These are phyloP conservation scores for Aspergillus sergii DNA, from an alignment of 2,329 filamentous ascomycete genomes.

Conservation along the genomic window DNA sequence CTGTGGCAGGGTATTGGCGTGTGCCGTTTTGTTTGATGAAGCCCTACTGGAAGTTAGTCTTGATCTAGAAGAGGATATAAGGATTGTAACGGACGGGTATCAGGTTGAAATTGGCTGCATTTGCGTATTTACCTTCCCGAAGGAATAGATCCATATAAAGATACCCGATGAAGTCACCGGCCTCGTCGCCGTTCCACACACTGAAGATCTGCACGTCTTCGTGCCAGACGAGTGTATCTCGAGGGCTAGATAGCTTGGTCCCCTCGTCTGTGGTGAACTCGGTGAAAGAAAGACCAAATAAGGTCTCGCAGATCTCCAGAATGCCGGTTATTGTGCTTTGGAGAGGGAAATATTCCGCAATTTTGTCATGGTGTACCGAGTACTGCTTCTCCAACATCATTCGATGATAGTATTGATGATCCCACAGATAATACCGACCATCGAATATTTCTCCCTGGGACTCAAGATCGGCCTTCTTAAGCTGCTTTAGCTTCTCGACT, in stretches of 20 bases:
- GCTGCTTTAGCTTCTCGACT: background rate
- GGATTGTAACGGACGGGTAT: no score
- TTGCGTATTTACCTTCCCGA: background rate
- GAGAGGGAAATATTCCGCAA: background rate
- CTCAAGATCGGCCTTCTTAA: background rate
- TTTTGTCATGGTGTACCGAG: background rate
- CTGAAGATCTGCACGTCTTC: background rate
- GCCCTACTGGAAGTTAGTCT: background rate
- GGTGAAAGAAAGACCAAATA: background rate
- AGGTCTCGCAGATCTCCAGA: background rate
- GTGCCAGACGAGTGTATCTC: background rate
- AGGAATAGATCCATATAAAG: background rate
- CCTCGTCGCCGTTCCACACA: background rate
- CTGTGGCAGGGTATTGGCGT: background rate
- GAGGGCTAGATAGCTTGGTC: rapidly evolving
- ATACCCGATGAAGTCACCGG: background rate
- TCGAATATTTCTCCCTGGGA: background rate
- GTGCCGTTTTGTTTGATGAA: background rate
- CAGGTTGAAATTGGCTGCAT: background rate
- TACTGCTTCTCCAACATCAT: background rate
- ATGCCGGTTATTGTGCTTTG: rapidly evolving
- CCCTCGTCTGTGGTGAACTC: no score
- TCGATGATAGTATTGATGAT: background rate
- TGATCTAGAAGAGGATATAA: background rate
- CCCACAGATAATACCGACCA: background rate